Evolutionary conservation across 805 yeast species (phyloP), one percentile per base, ranked within the genome.

Genomic region (Tetrapisispora pingtungensis): DNA sequence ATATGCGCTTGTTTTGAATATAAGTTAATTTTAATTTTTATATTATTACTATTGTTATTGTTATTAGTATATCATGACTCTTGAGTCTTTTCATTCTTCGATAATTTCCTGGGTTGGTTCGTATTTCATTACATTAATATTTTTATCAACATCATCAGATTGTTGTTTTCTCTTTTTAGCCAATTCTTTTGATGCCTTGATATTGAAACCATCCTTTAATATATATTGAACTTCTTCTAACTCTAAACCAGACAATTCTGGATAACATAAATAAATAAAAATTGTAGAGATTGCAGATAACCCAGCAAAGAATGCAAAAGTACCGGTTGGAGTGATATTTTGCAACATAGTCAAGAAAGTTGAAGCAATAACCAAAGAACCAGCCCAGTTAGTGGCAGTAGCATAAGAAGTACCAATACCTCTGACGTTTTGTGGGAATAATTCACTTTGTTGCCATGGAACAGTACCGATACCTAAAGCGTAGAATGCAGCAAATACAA

Each of bases 391-490:
- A 36, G 89, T 80, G 14, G 93, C 90, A 12, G 97, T 86, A 1
- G 96, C 88, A 57, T 78, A 81, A 46, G 95, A 85, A 10, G 88
- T 80, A 48, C 97, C 97, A 39, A 87, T 73, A 47, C 96, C 95
- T 62, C 98, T 79, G 30, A 90, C 96, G 49, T 80, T 77, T 72
- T 89, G 95, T 31, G 97, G 93, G 69, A 93, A 88, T 58, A 90
- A 70, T 66, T 90, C 98, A 46, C 90, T 83, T 61, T 93, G 97
- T 61, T 90, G 96, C 98, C 98, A 90, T 45, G 97, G 97, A 44
- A 87, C 93, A 64, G 90, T 89, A 67, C 98, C 98, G 53, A 89
- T 85, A 53, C 97, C 97, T 52, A 86, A 70, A 40, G 97, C 96
- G 62, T 89, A 90, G 43, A 82, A 79, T 3, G 95, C 96, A 38